Evolutionary conservation across 306 rosid genomes (phyloP).

Genomic region (Trichosanthes truncata): DNA sequence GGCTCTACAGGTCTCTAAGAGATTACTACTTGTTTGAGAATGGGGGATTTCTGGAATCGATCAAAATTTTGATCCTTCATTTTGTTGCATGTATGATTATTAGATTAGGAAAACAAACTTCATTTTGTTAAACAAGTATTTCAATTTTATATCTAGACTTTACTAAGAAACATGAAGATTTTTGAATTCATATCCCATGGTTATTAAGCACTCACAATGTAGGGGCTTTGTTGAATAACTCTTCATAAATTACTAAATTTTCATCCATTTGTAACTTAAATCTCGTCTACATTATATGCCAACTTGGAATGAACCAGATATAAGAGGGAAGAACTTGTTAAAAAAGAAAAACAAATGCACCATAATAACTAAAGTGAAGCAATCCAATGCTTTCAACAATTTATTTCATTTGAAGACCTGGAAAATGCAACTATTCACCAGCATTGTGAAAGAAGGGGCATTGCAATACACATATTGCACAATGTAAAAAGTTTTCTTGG

Average conservation of each 20-base stretch:
- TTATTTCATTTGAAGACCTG: neutral
- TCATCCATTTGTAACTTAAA: too few relatives aligned
- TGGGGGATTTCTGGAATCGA: too few relatives aligned
- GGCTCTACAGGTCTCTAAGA: slow-evolving; percentile 80
- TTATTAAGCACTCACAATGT: too few relatives aligned
- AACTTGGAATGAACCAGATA: neutral
- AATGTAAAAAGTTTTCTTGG: neutral
- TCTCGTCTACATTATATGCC: too few relatives aligned
- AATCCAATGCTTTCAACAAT: neutral
- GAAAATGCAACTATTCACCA: neutral
- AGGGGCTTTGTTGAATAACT: too few relatives aligned
- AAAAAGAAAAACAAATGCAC: too few relatives aligned
- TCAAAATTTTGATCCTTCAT: neutral
- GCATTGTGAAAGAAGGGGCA: neutral
- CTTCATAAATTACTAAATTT: too few relatives aligned
- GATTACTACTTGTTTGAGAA: neutral
- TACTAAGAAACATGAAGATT: too few relatives aligned
- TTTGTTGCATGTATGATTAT: neutral
- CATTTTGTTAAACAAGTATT: too few relatives aligned
- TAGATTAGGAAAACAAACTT: neutral
- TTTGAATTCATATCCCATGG: too few relatives aligned
- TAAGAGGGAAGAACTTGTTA: neutral
- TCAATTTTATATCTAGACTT: too few relatives aligned
- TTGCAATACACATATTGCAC: neutral
- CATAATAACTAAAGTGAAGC: neutral